Base-by-base conservation (phyloP, 371 early-diverging fungal species). In the Actinomortierella ambigua region DNA sequence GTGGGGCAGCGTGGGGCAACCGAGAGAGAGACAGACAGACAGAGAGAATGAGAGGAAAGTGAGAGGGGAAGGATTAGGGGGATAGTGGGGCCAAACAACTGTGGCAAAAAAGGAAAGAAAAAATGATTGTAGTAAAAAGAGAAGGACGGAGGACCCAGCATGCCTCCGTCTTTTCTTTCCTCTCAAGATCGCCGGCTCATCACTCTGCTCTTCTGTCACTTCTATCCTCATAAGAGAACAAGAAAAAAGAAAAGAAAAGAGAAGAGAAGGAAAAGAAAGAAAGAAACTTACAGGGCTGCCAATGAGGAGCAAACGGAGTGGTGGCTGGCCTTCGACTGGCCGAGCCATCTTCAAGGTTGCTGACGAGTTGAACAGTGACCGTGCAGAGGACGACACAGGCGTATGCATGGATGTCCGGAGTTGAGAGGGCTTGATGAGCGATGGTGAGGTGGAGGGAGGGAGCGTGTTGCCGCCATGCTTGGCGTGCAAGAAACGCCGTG, bases 221-320 rank as follows among this genome's bases (percentile, higher is more conserved):
- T 9, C 18, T 47, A 15, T 18, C 17, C 34, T 43, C 14, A 48
- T 39, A 1, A 27, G 42, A 34, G 24, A 23, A 40, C 22, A 34
- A 46, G 24, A 46, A 11, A 26, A 47, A 26, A 54, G 39, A 41
- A 26, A 26, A 27, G n/a, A 23, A 20, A 50, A 28, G 18, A 24
- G 51, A 50, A 18, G 27, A 50, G 27, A 29, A 50, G 29, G 29
- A 50, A 18, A 24, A 27, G 27, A 51, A n/a, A 13, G 13, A 28
- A 39, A 15, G 28, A 17, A 17, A 66, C 80, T 57, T 83, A 86
- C 86, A 47, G 87, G 87, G 64, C 87, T 83, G 26, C 87, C 87
- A 22, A 86, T 77, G 24, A 86, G 79, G 53, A 86, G 69, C 18
- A 86, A 75, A 40, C 87, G 76, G 20, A 86, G 67, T 18, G 87